Evolutionary conservation across 208 protist species (phyloP).

Genomic region (Giardia duodenalis): DNA sequence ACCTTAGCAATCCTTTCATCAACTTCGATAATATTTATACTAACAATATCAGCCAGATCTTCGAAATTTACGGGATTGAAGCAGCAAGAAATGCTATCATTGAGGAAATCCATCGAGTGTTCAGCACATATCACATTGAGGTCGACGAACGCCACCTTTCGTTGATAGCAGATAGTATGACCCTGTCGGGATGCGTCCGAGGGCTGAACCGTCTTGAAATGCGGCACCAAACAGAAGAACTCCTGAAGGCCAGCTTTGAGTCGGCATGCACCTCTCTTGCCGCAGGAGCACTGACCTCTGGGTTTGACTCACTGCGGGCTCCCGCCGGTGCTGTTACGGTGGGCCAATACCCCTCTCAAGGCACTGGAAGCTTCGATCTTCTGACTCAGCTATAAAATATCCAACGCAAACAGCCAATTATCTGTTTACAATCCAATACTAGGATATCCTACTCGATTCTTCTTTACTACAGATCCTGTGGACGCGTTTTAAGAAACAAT

Average conservation of each 20-base stretch:
- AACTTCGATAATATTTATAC: slow-evolving; percentile 45
- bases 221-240: not conserved
- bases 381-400: not conserved
- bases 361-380: not conserved
- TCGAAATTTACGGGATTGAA: slow-evolving; percentile 58
- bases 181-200: slow-evolving; percentile 43
- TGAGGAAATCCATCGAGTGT: slow-evolving; percentile 57
- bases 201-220: not conserved
- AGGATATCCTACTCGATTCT: no score
- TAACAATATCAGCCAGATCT: slow-evolving; percentile 55
- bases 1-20: not conserved
- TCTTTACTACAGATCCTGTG: no score
- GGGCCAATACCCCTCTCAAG: not conserved
- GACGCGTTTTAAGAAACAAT: no score
- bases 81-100: slow-evolving; percentile 53
- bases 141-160: slow-evolving; percentile 62
- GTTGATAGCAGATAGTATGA: slow-evolving; percentile 65
- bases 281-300: not conserved
- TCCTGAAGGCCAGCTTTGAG: not conserved
- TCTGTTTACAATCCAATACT: not conserved
- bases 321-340: not conserved
- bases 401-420: not conserved
- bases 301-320: not conserved
- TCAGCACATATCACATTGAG: slow-evolving; percentile 61
- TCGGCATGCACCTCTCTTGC: not conserved